Conservation (phyloP, 2,329 filamentous ascomycete species). For the Fusarium verrucosum region DNA sequence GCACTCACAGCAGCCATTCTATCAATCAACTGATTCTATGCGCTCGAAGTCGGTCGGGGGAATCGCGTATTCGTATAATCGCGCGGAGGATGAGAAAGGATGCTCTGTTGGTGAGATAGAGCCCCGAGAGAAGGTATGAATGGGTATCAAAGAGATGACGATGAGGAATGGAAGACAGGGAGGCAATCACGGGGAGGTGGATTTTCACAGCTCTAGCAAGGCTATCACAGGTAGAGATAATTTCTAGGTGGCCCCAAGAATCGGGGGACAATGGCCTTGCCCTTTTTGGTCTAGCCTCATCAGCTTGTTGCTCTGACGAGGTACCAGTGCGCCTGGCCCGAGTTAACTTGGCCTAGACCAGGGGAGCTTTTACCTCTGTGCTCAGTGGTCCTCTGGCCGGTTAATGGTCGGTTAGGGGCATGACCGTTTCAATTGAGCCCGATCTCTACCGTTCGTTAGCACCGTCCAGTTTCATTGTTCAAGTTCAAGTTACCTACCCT, state of each 20-base stretch:
- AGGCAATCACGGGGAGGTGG: conserved; percentile 46
- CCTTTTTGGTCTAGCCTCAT: conserved; percentile 34
- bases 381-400: conserved; percentile 11
- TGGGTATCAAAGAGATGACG: conserved; percentile 49
- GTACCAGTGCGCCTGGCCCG: conserved; percentile 15
- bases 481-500: background rate
- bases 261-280: conserved; percentile 33
- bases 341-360: conserved; percentile 31
- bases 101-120: conserved; percentile 34
- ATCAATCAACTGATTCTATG: conserved; percentile 47
- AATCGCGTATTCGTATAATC: conserved; percentile 33
- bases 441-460: background rate
- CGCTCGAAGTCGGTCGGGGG: conserved; percentile 39
- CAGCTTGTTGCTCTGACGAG: conserved; percentile 25
- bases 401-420: conserved; percentile 33
- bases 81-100: conserved; percentile 23
- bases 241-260: conserved; percentile 48
- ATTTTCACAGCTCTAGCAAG: conserved; percentile 48
- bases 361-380: conserved; percentile 20
- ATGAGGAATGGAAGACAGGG: conserved; percentile 44
- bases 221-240: conserved; percentile 48
- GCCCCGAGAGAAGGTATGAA: conserved; percentile 38
- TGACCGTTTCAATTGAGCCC: background rate
- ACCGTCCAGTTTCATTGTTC: background rate
- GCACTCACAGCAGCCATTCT: conserved; percentile 57